Conservation (phyloP, 2,329 filamentous ascomycete genomes). For the Metarhizium brunneum region DNA sequence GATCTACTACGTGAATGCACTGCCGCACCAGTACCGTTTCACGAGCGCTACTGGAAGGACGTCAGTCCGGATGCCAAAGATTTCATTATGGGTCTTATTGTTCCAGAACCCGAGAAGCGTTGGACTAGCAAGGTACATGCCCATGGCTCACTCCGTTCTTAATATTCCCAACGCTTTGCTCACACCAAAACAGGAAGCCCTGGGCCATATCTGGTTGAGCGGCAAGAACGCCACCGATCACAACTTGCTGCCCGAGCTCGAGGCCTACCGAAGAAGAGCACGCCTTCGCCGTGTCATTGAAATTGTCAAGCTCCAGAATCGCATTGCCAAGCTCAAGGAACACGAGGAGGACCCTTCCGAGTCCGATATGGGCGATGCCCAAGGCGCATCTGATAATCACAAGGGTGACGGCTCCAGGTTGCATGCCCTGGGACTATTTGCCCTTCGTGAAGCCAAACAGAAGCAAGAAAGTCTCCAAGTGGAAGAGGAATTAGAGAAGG, state of each 20-base stretch:
- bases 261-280: conserved; percentile 79
- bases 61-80: conserved; percentile 92
- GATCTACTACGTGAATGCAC: conserved; percentile 94
- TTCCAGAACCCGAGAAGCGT: conserved; percentile 67
- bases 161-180: neutral
- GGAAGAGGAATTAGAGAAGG: conserved; percentile 47
- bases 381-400: conserved; percentile 51
- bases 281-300: conserved; percentile 90
- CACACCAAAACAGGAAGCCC: conserved; percentile 48
- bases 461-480: conserved; percentile 67
- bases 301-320: conserved; percentile 89
- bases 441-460: conserved; percentile 41
- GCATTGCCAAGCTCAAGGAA: conserved; percentile 89
- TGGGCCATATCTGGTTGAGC: conserved; percentile 80
- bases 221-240: conserved; percentile 89
- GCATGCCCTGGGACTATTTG: conserved; percentile 8
- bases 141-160: neutral
- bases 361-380: conserved; percentile 54
- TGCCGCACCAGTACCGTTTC: conserved; percentile 77
- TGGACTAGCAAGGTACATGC: conserved; percentile 64
- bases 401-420: conserved; percentile 7
- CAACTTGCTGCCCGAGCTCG: conserved; percentile 93
- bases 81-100: conserved; percentile 77
- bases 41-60: conserved; percentile 97
- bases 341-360: conserved; percentile 77